Evolutionary conservation across 2,329 filamentous ascomycete species (phyloP), one percentile per base, ranked within the genome.

Genomic region (Fusarium ambrosium): DNA sequence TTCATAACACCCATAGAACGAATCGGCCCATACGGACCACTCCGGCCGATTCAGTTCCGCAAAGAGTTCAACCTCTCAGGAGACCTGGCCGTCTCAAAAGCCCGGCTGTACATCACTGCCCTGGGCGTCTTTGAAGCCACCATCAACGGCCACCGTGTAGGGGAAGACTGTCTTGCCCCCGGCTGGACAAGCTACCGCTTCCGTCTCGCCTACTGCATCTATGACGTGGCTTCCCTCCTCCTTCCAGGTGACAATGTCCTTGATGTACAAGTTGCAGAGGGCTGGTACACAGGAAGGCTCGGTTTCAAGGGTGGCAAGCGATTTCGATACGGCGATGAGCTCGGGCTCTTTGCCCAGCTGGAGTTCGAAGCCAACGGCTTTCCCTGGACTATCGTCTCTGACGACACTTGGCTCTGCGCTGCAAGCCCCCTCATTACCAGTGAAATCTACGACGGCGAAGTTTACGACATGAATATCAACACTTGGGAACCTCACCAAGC

Each of bases 181-280:
- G 87, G 87, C 0, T 89, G 87, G 85, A 84, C 85, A 43, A 84
- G 83, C n/a, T 90, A 89, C 70, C 78, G 83, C 0, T 79, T 85
- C 64, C 81, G 87, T 4, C 81, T 86, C 13, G 78, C 82, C 0
- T 90, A 89, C 64, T 84, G 89, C 68, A 86, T 84, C 0, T 87
- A 85, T 64, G 87, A 90, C 71, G 85, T 89, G 2, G 83, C 82
- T 0, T 67, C 79, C 1, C 78, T 85, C 0, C 68, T 89, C 2
- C 76, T 73, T 2, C 22, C 36, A 11, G 53, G 34, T 4, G 53
- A 69, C 6, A 76, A 77, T 36, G 75, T 78, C 0, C 77, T 87
- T 27, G 81, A 76, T 2, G 80, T 84, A 3, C 81, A 84, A 16
- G 82, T 87, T 18, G 85, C 79, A 6, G 86, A 87, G 73, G 86